Percentiles rank a stretch among this genome's conserved stretches.
phyloP scores from a whole-genome alignment of 2,329 filamentous ascomycete species.

The Aspergillus sp. region DNA sequence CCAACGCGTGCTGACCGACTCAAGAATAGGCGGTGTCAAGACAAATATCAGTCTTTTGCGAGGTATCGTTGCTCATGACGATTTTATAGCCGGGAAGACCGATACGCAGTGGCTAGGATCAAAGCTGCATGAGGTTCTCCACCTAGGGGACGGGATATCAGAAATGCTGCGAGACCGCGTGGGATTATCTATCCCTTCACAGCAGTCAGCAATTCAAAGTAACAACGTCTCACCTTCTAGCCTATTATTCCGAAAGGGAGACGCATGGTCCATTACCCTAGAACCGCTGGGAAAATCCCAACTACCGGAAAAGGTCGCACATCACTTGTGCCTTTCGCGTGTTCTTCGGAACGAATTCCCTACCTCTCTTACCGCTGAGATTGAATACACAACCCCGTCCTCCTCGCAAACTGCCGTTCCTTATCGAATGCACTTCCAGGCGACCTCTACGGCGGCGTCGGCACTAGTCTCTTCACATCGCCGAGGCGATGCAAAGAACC shows the following conservation, averaged over 20 bases:
- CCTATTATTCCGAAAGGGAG: conserved; percentile 57
- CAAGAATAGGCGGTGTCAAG: conserved; percentile 55
- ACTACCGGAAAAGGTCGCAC: conserved; percentile 21
- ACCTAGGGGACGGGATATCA: conserved; percentile 31
- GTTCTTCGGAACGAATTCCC: conserved; percentile 63
- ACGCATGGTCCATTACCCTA: conserved; percentile 58
- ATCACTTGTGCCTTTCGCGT: conserved; percentile 56
- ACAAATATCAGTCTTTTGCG: conserved; percentile 58
- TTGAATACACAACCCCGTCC: conserved; percentile 48
- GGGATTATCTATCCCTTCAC: too few relatives aligned
- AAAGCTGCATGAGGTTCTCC: conserved; percentile 46
- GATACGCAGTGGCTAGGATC: conserved; percentile 61
- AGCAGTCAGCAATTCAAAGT: background rate
- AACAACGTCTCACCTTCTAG: conserved; percentile 33
- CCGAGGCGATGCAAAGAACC: conserved; percentile 51
- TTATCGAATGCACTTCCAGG: conserved; percentile 48
- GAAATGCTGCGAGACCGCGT: too few relatives aligned
- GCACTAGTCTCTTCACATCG: conserved; percentile 46
- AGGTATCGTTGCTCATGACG: conserved; percentile 52
- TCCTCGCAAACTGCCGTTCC: conserved; percentile 33
- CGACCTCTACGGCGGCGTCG: conserved; percentile 47
- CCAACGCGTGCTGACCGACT: conserved; percentile 56
- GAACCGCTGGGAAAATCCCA: conserved; percentile 34
- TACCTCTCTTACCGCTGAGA: conserved; percentile 52
- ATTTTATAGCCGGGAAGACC: conserved; percentile 50